Conservation (phyloP, 768 basidiomycete species). For the Tylopilus sp. region DNA sequence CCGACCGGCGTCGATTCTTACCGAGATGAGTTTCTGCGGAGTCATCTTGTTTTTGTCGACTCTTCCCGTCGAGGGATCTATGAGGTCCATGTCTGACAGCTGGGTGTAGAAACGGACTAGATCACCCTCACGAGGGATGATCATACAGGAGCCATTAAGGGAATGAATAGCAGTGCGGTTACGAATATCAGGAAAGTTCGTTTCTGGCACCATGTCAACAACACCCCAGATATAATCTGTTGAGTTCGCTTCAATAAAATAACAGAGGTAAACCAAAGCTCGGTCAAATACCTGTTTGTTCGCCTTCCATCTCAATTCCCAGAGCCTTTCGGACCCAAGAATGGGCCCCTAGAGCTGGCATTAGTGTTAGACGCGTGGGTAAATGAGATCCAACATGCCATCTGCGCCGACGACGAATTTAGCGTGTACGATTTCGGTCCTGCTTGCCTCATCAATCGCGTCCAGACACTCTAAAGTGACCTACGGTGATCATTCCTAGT, state of each 20-base stretch:
- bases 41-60: not conserved
- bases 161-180: not conserved
- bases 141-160: not conserved
- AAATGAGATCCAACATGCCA: not conserved
- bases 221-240: constrained; percentile 1
- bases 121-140: constrained; percentile 1
- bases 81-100: not conserved
- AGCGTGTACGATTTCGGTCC: constrained; percentile 31
- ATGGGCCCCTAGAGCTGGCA: constrained; percentile 34
- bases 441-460: constrained; percentile 23
- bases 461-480: constrained; percentile 8
- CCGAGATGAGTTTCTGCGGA: not conserved
- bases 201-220: not conserved
- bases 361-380: not conserved
- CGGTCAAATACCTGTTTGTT: not conserved
- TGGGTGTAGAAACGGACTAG: not conserved
- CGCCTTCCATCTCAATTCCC: constrained; percentile 43
- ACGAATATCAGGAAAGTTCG: constrained; percentile 2
- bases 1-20: not conserved
- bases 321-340: constrained; percentile 45
- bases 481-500: not conserved
- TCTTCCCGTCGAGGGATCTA: not conserved
- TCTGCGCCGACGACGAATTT: not conserved
- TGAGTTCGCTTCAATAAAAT: not conserved
- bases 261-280: not conserved